These are phyloP conservation scores for Pezicula carpinea DNA, from an alignment of 2,329 filamentous ascomycete genomes.

Conservation along the genomic window DNA sequence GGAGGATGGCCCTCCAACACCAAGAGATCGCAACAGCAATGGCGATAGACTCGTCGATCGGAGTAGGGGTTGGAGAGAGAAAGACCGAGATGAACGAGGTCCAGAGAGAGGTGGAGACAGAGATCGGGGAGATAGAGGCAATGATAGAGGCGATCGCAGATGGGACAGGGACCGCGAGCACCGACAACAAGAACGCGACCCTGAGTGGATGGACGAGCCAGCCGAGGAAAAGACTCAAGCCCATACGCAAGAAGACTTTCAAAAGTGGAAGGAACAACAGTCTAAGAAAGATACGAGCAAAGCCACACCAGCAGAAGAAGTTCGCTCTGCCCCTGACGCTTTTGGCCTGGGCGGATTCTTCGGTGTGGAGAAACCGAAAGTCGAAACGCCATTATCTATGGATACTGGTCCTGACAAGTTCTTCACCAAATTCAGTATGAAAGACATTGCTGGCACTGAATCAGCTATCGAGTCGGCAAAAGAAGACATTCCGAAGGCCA, in stretches of 20 bases:
- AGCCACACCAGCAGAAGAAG: slow-evolving; percentile 30
- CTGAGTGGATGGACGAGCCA: slow-evolving; percentile 83
- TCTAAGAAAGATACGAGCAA: slow-evolving; percentile 23
- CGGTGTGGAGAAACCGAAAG: slow-evolving; percentile 44
- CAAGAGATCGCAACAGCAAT: slow-evolving; percentile 28
- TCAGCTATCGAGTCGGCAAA: slow-evolving; percentile 35
- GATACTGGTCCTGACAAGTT: slow-evolving; percentile 74
- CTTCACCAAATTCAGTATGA: slow-evolving; percentile 54
- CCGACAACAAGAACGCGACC: slow-evolving; percentile 68
- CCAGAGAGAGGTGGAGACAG: slow-evolving; percentile 7
- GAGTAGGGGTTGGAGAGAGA: slow-evolving; percentile 34
- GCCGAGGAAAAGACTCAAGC: slow-evolving; percentile 63
- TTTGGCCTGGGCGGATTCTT: slow-evolving; percentile 36
- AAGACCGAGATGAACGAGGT: slow-evolving; percentile 32
- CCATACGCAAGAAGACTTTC: slow-evolving; percentile 86
- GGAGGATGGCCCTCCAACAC: slow-evolving; percentile 29
- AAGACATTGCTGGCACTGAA: slow-evolving; percentile 39
- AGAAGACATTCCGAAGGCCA: slow-evolving; percentile 45
- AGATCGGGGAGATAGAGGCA: slow-evolving; percentile 16
- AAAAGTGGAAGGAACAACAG: slow-evolving; percentile 92
- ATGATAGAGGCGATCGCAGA: slow-evolving; percentile 18
- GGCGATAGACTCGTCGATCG: slow-evolving; percentile 27
- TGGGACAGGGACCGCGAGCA: slow-evolving; percentile 51
- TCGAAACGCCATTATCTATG: slow-evolving; percentile 49
- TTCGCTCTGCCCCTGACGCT: slow-evolving; percentile 30